Conservation (phyloP, 208 protist species). For the Crithidia bombi region DNA sequence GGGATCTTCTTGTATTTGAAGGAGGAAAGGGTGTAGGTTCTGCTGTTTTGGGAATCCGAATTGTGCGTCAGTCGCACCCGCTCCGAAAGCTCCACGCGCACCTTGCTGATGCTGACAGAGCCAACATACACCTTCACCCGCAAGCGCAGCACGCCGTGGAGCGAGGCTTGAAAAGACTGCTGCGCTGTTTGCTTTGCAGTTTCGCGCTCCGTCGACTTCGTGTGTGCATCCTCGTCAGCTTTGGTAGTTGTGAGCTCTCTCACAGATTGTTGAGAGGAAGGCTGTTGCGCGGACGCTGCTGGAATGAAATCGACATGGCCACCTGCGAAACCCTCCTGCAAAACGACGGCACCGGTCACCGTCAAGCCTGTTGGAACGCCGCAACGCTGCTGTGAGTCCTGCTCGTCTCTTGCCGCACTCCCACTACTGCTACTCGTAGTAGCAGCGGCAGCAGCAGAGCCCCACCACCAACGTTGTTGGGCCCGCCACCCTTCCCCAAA, state of each 20-base stretch:
- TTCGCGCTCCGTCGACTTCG: neutral
- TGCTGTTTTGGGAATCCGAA: neutral
- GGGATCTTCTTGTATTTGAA: constrained; percentile 16
- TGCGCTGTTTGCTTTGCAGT: neutral
- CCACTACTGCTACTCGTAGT: neutral
- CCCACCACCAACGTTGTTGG: neutral
- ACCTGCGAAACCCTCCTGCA: neutral
- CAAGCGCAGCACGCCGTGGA: constrained; percentile 7
- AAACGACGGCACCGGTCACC: constrained; percentile 25
- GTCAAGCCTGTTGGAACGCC: constrained; percentile 17
- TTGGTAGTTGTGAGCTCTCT: too few species aligned
- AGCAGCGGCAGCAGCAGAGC: too few species aligned
- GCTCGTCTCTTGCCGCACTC: neutral
- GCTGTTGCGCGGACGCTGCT: too few species aligned
- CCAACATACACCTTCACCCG: constrained; percentile 12
- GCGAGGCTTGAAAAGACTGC: neutral
- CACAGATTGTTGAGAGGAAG: too few species aligned
- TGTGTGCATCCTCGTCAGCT: too few species aligned
- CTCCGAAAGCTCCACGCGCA: constrained; percentile 17
- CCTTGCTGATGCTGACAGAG: constrained; percentile 10
- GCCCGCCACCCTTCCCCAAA: neutral
- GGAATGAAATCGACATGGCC: too few species aligned
- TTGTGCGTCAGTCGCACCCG: constrained; percentile 6
- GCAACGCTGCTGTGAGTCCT: neutral
- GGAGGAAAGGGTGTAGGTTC: constrained; percentile 18